These are phyloP conservation scores for Kwoniella bestiolae DNA, from an alignment of 768 basidiomycete genomes.

Conservation along the genomic window DNA sequence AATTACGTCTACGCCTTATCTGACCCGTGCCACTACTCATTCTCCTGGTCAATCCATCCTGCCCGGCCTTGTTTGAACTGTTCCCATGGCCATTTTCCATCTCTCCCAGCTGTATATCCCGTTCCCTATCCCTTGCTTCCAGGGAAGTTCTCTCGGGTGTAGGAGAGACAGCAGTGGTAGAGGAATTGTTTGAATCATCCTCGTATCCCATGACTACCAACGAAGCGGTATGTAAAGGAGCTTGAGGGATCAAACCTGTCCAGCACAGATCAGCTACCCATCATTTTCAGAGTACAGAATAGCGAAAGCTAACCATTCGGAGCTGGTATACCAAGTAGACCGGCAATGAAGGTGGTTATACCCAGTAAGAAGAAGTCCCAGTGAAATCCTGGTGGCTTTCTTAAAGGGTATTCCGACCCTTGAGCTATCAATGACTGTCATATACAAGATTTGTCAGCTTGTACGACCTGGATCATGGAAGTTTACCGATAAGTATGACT, in stretches of 20 bases:
- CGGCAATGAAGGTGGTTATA: constrained; percentile 77
- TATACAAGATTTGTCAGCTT: neutral
- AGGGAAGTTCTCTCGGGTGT: constrained; percentile 6
- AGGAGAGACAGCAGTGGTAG: constrained; percentile 13
- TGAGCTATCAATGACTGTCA: constrained; percentile 86
- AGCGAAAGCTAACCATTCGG: constrained; percentile 44
- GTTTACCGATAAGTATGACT: too few relatives aligned
- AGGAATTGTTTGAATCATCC: constrained; percentile 28
- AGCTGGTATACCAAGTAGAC: constrained; percentile 53
- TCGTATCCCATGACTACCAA: constrained; percentile 68
- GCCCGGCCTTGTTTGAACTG: neutral
- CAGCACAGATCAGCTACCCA: neutral
- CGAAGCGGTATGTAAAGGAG: constrained; percentile 88
- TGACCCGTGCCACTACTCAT: constrained; percentile 8
- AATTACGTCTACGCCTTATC: neutral
- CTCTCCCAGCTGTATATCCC: constrained; percentile 27
- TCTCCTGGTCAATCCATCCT: constrained; percentile 11
- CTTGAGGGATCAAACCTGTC: constrained; percentile 62
- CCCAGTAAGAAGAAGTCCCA: constrained; percentile 89
- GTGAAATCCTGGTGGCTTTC: constrained; percentile 73
- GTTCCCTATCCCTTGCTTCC: constrained; percentile 2
- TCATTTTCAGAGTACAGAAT: neutral
- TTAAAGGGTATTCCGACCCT: constrained; percentile 81
- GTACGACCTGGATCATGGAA: too few relatives aligned
- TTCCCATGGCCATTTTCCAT: constrained; percentile 30